Base-by-base conservation (phyloP, 352 stramenopile species). In the Pythium aquatile region DNA sequence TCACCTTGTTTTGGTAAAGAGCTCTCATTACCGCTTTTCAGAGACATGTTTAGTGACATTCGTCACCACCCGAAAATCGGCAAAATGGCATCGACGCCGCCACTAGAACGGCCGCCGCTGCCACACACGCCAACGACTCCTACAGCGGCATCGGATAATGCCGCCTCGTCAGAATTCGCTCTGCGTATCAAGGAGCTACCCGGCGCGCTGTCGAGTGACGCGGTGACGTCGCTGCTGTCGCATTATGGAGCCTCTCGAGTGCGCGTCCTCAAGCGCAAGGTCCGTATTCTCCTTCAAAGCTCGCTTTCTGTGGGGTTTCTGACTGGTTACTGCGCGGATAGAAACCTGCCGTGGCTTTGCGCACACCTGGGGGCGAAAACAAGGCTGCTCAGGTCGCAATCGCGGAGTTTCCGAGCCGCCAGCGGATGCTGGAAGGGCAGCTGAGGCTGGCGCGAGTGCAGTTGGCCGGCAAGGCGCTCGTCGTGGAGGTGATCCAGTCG, bases 171-270 rank as follows among this genome's bases (percentile, higher is more conserved):
- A 40, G 6, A 17, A 1, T 46, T 28, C 26, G 16, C 55, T 44
- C 68, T 91, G 58, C 81, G 83, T 32, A 75, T 93, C 17, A 71
- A 74, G 42, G 86, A 89, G 63, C 64, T 94, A 9, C 83, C 85
- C 24, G 55, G 67, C 13, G 78, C 74, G 39, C 55, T 94, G 53
- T 90, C 85, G 17, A 55, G 58, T 2, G 71, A 87, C 6, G 80
- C 83, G 9, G 76, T 93, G 20, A 71, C 74, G 17, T 70, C 80
- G 30, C 74, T 94, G 24, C 70, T 94, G 47, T 55, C 47, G 5
- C 82, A 90, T 58, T 90, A 89, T 46, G 85, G 81, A 2, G 80
- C 85, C 11, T 65, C 53, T 2, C 48, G 64, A 16, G 79, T 91
- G 52, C 75, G 73, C 39, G 66, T 90, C 5, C 65, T 85, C 26